A percentile compares a stretch with the other conserved stretches of the same genome.
phyloP scores from a whole-genome alignment of 164 flowering plant genomes.

The Stephania yunnanensis region DNA sequence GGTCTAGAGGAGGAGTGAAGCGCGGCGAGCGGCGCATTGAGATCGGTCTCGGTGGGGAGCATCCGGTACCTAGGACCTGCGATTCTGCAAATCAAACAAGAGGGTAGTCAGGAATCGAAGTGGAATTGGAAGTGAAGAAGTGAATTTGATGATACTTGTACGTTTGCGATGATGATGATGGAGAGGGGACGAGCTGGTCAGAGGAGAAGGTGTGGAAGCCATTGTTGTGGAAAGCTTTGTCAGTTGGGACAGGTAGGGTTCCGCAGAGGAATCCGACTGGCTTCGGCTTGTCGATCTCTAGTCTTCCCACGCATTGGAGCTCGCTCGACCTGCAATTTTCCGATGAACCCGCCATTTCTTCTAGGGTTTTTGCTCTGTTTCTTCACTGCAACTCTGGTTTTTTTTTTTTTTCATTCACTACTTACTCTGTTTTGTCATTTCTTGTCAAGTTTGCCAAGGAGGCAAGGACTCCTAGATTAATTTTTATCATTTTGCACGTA shows the following conservation, averaged over 20 bases:
- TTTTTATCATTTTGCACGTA: too few species aligned
- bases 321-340: conserved; percentile 19
- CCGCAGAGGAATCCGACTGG: conserved; percentile 89
- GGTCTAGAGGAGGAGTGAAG: conserved; percentile 23
- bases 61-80: conserved; percentile 76
- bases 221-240: conserved; percentile 43
- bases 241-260: conserved; percentile 80
- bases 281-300: conserved; percentile 62
- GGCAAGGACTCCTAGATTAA: too few species aligned
- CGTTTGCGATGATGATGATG: neutral
- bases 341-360: neutral
- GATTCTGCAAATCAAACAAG: conserved; percentile 29
- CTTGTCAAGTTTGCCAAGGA: too few species aligned
- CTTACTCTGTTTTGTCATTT: too few species aligned
- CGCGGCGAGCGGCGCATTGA: conserved; percentile 42
- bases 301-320: conserved; percentile 66
- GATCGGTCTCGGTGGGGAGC: conserved; percentile 86
- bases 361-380: neutral
- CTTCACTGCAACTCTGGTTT: neutral
- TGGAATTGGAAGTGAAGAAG: neutral
- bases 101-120: neutral
- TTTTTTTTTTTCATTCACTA: too few species aligned
- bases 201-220: conserved; percentile 54
- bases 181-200: conserved; percentile 31
- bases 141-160: neutral